A percentile compares a stretch with the other conserved stretches of the same genome.
These are phyloP conservation scores for Protomyces gravidus DNA, from an alignment of 1,139 yeast genomes.

Conservation along the genomic window DNA sequence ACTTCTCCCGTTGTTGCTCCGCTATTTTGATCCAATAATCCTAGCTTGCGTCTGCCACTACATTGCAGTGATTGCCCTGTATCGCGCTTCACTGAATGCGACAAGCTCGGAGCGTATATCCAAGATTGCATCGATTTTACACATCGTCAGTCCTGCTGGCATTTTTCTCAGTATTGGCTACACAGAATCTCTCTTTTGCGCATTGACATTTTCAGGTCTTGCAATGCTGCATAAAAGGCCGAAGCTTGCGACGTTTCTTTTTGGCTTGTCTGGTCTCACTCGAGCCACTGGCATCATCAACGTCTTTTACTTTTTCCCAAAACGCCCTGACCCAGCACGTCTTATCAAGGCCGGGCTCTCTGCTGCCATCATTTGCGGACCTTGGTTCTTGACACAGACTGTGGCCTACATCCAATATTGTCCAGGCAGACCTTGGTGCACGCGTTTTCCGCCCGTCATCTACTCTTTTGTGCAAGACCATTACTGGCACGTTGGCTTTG, in stretches of 20 bases:
- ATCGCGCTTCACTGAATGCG: slow-evolving; percentile 45
- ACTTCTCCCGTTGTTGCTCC: slow-evolving; percentile 61
- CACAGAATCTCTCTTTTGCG: slow-evolving; percentile 69
- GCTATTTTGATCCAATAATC: slow-evolving; percentile 35
- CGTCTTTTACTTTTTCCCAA: slow-evolving; percentile 64
- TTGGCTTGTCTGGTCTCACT: slow-evolving; percentile 57
- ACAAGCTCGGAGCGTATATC: slow-evolving; percentile 43
- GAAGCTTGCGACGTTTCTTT: slow-evolving; percentile 54
- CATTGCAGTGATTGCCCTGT: slow-evolving; percentile 50
- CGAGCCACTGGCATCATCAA: slow-evolving; percentile 73
- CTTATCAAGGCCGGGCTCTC: slow-evolving; percentile 12
- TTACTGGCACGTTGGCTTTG: slow-evolving; percentile 82
- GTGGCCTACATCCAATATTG: slow-evolving; percentile 60
- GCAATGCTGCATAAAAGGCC: slow-evolving; percentile 47
- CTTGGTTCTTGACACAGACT: slow-evolving; percentile 50
- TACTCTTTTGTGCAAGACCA: slow-evolving; percentile 69
- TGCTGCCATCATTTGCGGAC: slow-evolving; percentile 45
- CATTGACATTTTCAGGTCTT: slow-evolving; percentile 60
- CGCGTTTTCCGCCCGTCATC: slow-evolving; percentile 52
- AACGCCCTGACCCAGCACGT: slow-evolving; percentile 37
- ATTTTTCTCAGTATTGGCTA: slow-evolving; percentile 71
- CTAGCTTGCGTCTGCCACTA: slow-evolving; percentile 56
- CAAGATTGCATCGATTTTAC: slow-evolving; percentile 47
- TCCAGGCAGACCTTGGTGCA: slow-evolving; percentile 76
- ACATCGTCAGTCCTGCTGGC: slow-evolving; percentile 71